Percentiles rank a stretch among this genome's conserved stretches.
Evolutionary conservation across 2,329 filamentous ascomycete species (phyloP).

Genomic region (Botrytis fragariae): DNA sequence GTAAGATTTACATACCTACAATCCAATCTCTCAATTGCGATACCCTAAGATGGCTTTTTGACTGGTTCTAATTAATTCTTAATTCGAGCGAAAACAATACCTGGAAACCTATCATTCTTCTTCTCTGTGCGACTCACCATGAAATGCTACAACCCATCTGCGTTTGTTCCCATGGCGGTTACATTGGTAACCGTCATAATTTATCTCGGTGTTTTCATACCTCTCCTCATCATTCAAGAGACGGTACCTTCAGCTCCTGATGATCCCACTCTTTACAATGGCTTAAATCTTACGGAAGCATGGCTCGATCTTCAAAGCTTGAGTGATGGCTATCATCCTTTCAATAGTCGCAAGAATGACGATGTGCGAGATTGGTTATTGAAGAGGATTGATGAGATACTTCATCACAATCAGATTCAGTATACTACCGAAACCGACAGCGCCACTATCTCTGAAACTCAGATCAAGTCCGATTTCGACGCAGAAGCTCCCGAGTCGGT

Average conservation of each 20-base stretch:
- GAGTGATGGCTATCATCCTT: slow-evolving; percentile 77
- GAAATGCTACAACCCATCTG: slow-evolving; percentile 55
- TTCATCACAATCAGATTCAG: slow-evolving; percentile 57
- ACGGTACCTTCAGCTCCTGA: slow-evolving; percentile 66
- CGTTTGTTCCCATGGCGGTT: slow-evolving; percentile 78
- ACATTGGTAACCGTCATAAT: slow-evolving; percentile 73
- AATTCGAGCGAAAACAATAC: background rate
- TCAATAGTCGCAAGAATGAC: slow-evolving; percentile 83
- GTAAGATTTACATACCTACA: background rate
- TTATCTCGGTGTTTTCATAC: slow-evolving; percentile 75
- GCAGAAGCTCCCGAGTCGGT: slow-evolving; percentile 2
- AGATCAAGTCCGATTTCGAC: background rate
- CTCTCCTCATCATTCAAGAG: slow-evolving; percentile 71
- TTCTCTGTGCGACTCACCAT: slow-evolving; percentile 23
- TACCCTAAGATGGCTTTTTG: slow-evolving; percentile 11
- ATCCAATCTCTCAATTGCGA: background rate
- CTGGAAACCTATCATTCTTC: background rate
- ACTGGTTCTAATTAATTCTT: background rate
- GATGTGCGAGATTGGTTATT: slow-evolving; percentile 75
- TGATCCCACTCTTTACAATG: slow-evolving; percentile 52
- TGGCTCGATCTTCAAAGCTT: slow-evolving; percentile 80
- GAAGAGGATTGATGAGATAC: slow-evolving; percentile 65
- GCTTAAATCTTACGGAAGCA: slow-evolving; percentile 79
- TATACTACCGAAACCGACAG: slow-evolving; percentile 44
- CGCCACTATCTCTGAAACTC: background rate